phyloP scores from a whole-genome alignment of 257 asterid genomes.

The Gentiana macrophylla region DNA sequence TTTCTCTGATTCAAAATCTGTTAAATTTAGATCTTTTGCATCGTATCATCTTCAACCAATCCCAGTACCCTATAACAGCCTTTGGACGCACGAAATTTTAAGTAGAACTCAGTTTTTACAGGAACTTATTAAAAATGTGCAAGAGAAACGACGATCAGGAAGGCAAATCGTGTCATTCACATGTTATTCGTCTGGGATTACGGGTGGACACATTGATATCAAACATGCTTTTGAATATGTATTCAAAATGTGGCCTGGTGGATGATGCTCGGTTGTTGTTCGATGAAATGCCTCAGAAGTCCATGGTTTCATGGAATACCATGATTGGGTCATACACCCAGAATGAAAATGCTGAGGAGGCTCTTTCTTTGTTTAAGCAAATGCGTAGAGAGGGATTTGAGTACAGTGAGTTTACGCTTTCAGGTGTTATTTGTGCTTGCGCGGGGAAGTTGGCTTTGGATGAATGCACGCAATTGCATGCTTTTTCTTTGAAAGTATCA shows the following conservation, averaged over 20 bases:
- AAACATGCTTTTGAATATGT: constrained; percentile 63
- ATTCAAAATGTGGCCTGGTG: constrained; percentile 45
- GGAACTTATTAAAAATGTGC: constrained; percentile 47
- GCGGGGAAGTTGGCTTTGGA: constrained; percentile 44
- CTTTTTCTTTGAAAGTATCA: constrained; percentile 44
- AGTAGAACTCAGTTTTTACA: constrained; percentile 26
- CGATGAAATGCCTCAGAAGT: constrained; percentile 58
- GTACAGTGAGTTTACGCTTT: constrained; percentile 58
- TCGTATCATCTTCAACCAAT: no score
- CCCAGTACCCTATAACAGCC: no score
- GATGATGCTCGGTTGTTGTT: constrained; percentile 50
- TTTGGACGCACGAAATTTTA: neutral
- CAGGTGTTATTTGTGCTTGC: constrained; percentile 76
- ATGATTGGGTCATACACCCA: constrained; percentile 48
- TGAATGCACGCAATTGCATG: constrained; percentile 76
- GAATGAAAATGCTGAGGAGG: constrained; percentile 39
- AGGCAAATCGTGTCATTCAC: constrained; percentile 60
- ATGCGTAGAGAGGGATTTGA: constrained; percentile 56
- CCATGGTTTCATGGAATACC: constrained; percentile 81
- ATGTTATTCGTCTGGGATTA: constrained; percentile 38
- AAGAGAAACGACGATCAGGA: constrained; percentile 19
- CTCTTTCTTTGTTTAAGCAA: constrained; percentile 40
- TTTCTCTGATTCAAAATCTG: no score
- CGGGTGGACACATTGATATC: constrained; percentile 44
- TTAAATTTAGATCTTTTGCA: no score